Evolutionary conservation across 2,329 filamentous ascomycete genomes (phyloP).

Genomic region (Colletotrichum falcatum): DNA sequence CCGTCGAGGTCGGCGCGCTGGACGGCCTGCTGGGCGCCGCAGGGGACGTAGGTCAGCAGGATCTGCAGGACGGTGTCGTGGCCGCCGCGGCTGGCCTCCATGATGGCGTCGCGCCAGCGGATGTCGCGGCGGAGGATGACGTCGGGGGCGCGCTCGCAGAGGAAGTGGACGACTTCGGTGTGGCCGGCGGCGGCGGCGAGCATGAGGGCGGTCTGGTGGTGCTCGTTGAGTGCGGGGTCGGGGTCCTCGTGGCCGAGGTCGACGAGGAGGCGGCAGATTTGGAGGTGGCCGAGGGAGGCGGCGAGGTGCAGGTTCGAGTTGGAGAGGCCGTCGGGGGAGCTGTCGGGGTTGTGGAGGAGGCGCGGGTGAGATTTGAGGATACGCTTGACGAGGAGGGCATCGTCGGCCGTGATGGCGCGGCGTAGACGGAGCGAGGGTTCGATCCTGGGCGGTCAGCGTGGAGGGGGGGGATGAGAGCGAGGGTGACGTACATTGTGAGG

Average conservation of each 20-base stretch:
- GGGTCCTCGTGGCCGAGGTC: conserved; percentile 80
- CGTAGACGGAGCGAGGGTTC: conserved; percentile 81
- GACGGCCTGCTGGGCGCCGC: conserved; percentile 65
- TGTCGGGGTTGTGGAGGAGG: conserved; percentile 84
- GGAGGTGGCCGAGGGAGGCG: conserved; percentile 76
- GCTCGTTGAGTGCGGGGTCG: conserved; percentile 81
- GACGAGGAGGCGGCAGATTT: conserved; percentile 78
- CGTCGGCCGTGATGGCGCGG: conserved; percentile 82
- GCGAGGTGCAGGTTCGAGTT: conserved; percentile 89
- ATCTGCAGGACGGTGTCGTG: conserved; percentile 75
- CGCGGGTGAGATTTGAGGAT: conserved; percentile 79
- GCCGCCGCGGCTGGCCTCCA: conserved; percentile 71
- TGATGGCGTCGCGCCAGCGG: conserved; percentile 77
- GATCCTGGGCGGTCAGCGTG: conserved; percentile 66
- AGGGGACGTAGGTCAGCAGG: conserved; percentile 70
- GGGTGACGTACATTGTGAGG: not conserved
- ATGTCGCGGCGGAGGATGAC: conserved; percentile 75
- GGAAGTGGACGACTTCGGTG: conserved; percentile 78
- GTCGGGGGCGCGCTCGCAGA: conserved; percentile 72
- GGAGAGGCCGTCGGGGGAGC: conserved; percentile 73
- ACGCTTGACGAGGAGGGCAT: conserved; percentile 77
- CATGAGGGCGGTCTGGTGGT: conserved; percentile 85
- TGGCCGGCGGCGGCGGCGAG: conserved; percentile 78
- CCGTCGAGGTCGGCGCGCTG: conserved; percentile 74
- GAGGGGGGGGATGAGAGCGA: too few species aligned